Base-by-base conservation (phyloP, 2,329 filamentous ascomycete species). In the Cyphellophora attinorum region DNA sequence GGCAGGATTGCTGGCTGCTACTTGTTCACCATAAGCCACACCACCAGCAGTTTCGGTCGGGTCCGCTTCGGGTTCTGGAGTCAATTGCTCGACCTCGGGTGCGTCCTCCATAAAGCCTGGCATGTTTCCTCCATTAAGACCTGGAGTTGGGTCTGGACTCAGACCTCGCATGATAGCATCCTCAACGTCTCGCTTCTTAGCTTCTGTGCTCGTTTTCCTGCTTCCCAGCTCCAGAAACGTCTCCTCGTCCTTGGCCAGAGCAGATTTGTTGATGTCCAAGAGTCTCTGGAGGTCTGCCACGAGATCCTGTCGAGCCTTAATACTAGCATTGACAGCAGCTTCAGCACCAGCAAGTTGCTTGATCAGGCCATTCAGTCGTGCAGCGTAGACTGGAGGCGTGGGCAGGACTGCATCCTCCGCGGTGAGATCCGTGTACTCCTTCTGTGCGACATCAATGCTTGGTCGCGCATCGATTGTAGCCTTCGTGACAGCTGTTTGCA, bases 271-370 rank as follows among this genome's bases (percentile, higher is more conserved):
- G 16, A 73, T 72, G 35, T 81, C 76, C 1, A 96, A 68, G 10
- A 96, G 67, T 52, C 82, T 85, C 60, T 95, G 85, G 4, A 98
- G 67, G 1, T 79, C 85, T 17, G 74, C 70, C 23, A 96, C 79
- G 17, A 98, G 70, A 6, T 76, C 73, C 45, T 76, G 74, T 11
- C 91, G 79, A 2, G 86, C 85, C 54, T 89, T 88, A 54, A 98
- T 85, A 47, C 82, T 85, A 50, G 94, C 85, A 2, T 83, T 79
- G 1, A 96, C 82, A 1, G 89, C 86, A 35, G 77, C 84, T 59
- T 98, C 88, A 3, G 91, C 91, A 44, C 76, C 84, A 13, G 85
- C 85, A 12, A 98, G 71, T 5, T 79, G 82, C 64, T 91, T 95
- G 35, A 96, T 71, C n/a, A 98, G 69, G 3, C 85, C 82, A 45